These are phyloP conservation scores for Pseudocercospora cruenta DNA, from an alignment of 2,329 filamentous ascomycete species.

Conservation along the genomic window DNA sequence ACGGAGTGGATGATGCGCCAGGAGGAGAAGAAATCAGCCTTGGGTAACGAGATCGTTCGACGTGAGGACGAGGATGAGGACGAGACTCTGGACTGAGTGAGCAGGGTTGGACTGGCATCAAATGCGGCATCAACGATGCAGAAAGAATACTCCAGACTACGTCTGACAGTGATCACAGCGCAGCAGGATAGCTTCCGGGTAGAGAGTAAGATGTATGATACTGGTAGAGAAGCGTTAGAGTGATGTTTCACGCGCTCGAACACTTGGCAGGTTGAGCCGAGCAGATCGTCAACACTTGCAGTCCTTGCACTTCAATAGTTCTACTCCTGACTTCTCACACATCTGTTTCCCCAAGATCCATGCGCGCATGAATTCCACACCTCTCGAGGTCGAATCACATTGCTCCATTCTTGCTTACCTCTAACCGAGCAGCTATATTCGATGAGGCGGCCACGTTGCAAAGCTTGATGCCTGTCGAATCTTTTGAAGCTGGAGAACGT, in stretches of 20 bases:
- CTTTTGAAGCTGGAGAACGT: background rate
- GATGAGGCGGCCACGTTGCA: background rate
- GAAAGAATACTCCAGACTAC: background rate
- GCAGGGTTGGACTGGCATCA: background rate
- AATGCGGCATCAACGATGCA: background rate
- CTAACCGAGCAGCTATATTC: background rate
- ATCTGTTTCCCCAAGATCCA: too few relatives aligned
- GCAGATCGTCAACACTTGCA: background rate
- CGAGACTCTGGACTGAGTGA: background rate
- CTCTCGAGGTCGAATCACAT: too few relatives aligned
- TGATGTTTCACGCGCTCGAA: background rate
- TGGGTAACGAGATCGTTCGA: background rate
- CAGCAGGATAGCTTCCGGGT: background rate
- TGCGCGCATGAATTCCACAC: too few relatives aligned
- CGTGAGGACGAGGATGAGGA: background rate
- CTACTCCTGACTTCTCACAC: too few relatives aligned
- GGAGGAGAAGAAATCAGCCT: slow-evolving; percentile 12
- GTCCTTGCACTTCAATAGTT: too few relatives aligned
- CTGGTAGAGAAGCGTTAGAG: background rate
- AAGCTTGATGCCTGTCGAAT: background rate
- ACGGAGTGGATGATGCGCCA: slow-evolving; percentile 33
- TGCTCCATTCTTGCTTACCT: background rate
- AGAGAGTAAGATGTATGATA: background rate
- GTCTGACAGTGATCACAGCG: background rate
- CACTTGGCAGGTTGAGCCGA: background rate